Conservation (phyloP, 75 land plant species). For the Adiantum capillusveneris region DNA sequence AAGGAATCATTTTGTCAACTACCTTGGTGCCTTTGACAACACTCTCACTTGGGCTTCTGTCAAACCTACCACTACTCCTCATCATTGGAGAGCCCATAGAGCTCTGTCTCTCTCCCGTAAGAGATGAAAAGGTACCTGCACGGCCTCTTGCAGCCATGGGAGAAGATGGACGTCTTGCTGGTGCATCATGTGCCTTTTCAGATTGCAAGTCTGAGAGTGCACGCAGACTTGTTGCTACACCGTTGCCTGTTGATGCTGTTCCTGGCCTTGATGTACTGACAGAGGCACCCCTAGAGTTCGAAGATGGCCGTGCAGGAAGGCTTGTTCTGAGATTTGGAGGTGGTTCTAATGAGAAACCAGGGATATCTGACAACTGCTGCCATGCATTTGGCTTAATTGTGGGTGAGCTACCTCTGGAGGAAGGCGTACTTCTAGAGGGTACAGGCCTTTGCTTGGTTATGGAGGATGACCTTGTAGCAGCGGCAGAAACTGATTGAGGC, state of each 20-base stretch:
- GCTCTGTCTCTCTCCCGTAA: background rate
- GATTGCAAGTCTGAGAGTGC: no score
- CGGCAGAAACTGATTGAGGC: background rate
- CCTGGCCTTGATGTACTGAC: no score
- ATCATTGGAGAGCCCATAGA: background rate
- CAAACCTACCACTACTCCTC: background rate
- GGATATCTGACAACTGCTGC: slow-evolving; percentile 2
- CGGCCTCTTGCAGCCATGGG: no score
- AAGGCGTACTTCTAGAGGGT: background rate
- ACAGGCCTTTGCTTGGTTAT: background rate
- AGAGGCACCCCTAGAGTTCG: background rate
- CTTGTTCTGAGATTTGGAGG: slow-evolving; percentile 3
- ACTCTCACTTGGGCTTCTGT: slow-evolving; percentile 1
- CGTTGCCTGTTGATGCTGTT: no score
- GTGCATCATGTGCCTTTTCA: no score
- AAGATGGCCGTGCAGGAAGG: background rate
- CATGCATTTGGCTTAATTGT: background rate
- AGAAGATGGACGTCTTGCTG: no score
- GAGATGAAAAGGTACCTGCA: no score
- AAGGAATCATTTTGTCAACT: background rate
- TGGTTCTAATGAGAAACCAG: slow-evolving; percentile 3
- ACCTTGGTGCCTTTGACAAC: no score
- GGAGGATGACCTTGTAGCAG: background rate
- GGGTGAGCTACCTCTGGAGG: slow-evolving; percentile 3
- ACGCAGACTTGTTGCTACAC: no score